Evolutionary conservation across 176 grass and related monocot species (phyloP), one percentile per base, ranked within the genome.

Genomic region (Triticum urartu): DNA sequence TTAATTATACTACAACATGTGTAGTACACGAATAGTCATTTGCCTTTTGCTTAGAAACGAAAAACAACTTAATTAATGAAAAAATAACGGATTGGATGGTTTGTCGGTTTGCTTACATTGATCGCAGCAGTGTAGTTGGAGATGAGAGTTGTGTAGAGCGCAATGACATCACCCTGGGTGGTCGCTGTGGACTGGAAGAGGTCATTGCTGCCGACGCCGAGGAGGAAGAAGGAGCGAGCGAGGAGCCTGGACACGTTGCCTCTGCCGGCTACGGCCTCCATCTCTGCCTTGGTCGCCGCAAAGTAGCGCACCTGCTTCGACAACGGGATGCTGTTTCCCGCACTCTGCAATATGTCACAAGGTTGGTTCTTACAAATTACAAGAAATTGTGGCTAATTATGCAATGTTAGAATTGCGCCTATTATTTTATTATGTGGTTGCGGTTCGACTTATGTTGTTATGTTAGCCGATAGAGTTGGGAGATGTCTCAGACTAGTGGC

Each of bases 251-350:
- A 10, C 22, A 83, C 72, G 0, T 13, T 18, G 1, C 1, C 25
- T 40, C 25, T 0, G 17, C 71, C 85, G 0, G 1, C 34, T 3
- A 9, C 17, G 5, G 36, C 21, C 9, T 11, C 79, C 40, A 93
- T 86, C 64, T 60, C 61, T 0, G 63, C 14, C 77, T 33, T 89
- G n/a, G 86, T 87, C 2, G 72, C 33, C 1, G 36, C 42, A 15
- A 91, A 93, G 63, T 81, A 21, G 0, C 32, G 6, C 5, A 89
- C 12, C 56, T 93, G 92, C 66, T 89, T n/a, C 22, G 83, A 88
- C 52, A 93, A 26, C 0, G 88, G 79, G 17, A 93, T 91, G 56
- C 20, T 76, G 2, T 4, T 30, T 20, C 81, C 88, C 3, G 52
- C 76, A 38, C 69, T 66, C 80, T 83, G 75, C 47, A 28, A 67